Base-by-base conservation (phyloP, 2,329 filamentous ascomycete species). In the Beauveria sp. region DNA sequence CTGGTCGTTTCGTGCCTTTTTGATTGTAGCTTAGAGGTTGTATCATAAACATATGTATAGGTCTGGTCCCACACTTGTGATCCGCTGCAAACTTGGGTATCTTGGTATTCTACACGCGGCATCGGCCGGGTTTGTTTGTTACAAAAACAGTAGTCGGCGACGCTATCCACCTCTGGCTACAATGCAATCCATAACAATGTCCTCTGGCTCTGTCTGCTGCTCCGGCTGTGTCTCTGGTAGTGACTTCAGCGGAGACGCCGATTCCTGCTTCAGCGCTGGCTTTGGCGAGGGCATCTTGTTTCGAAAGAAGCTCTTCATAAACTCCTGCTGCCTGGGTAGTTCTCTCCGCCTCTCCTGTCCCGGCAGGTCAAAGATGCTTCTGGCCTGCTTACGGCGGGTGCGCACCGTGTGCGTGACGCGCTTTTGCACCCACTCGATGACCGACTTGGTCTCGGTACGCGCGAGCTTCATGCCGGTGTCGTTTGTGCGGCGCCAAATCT, bases 361-460 rank as follows among this genome's bases (percentile, higher is more conserved):
- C 4, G 63, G 67, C 4, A 74, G 26, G 30, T 79, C 79, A 65
- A 81, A 84, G 5, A 84, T 77, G 65, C 76, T 80, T 62, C 77
- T 78, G 68, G 80, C 84, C 12, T 77, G 78, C 55, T 76, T 80
- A 51, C 77, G 79, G 66, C 81, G 83, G 12, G 89, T 89, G 54
- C 91, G 81, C 53, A 93, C 86, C 3, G 84, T 82, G 70, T 88
- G 86, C 52, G 85, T 75, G 16, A 97, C 77, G 60, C 92, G 84
- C 67, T 89, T 85, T 62, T 87, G 82, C n/a, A 96, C 76, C 61
- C 86, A 81, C 67, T 96, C 89, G 44, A 96, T 79, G 12, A 82
- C 80, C 59, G 86, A 85, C 73, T 96, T 96, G 14, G 89, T 85
- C 68, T 96, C 86, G 34, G 90, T 88, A 34, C 89, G 83, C 18